Base-by-base conservation (phyloP, 352 stramenopile species). In the Pythium rhizo-oryzae region DNA sequence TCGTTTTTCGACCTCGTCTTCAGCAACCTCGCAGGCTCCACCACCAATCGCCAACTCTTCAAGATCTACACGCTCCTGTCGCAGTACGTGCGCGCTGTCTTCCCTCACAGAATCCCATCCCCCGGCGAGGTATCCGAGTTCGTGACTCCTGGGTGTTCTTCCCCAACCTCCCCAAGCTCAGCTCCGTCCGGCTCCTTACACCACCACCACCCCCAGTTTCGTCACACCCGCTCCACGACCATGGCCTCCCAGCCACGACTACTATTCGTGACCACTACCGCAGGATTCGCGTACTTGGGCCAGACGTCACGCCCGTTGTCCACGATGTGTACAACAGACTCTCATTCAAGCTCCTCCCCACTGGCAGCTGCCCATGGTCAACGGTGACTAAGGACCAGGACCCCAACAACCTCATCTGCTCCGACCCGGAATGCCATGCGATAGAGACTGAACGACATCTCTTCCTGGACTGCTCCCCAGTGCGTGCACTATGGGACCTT, bases 391-490 rank as follows among this genome's bases (percentile, higher is more conserved):
- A 15, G 8, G 37, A 43, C 37, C 37, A n/a, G n/a, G n/a, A n/a
- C n/a, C n/a, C 37, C 46, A 21, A 23, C 18, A 12, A 23, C 25
- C 8, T 21, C 6, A 37, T 37, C n/a, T 55, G 49, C 49, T 55
- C 49, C 8, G 23, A 55, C 18, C 12, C 5, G 23, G 24, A 9
- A 4, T 33, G 49, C 24, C 6, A 19, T 11, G 33, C 24, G n/a
- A 55, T 55, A 11, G 49, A 55, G 49, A 55, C 49, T 6, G 49
- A 55, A 19, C 49, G 18, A n/a, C 28, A 55, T 18, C 28, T 37
- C 23, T 55, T 55, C 13, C 23, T 37, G 8, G 21, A 55, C 23
- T 55, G 49, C 24, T 12, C 21, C 24, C 49, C 49, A 3, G 49
- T 37, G 23, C 49, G 49, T 30, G 49, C 23, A 11, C 49, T 55